Base-by-base conservation (phyloP, 1,284 basidiomycete species). In the Melampsora americana region DNA sequence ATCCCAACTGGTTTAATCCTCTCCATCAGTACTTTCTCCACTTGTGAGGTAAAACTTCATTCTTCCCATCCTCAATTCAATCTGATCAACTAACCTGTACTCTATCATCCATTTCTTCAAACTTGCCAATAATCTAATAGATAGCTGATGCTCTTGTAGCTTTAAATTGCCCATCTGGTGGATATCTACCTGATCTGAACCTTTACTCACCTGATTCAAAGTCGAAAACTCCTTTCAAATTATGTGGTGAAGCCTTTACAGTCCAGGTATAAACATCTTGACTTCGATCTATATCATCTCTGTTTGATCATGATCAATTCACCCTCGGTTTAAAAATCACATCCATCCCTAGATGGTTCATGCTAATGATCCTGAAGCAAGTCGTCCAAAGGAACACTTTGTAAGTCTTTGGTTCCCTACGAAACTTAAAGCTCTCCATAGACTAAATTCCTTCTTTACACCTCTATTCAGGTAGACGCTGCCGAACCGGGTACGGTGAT, bases 61-160 rank as follows among this genome's bases (percentile, higher is more conserved):
- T 23, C 16, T 11, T 56, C 20, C 28, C 12, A 6, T 12, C 28
- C 5, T 16, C 14, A 7, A 3, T 30, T 32, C 9, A 35, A 42
- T 48, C 23, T 2, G 1, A 48, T 28, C 46, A 18, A 14, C 14
- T 30, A 16, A 20, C 26, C 32, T 23, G n/a, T 9, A 30, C 30
- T n/a, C 30, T 11, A 50, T 39, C 26, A 42, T 30, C 2, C 12
- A 35, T 53, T 35, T 20, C 2, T 28, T 64, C 11, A 66, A 1
- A 23, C 42, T 48, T 14, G n/a, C n/a, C 23, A 16, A 23, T 18
- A 30, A 59, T 35, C 2, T 23, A 0, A 0, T 74, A 96, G 86
- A 86, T 97, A 23, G 94, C 94, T 0, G 95, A 97, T 83, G 92
- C 93, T 1, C 87, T 97, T 80, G 85, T 95, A 80, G 95, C 93